Percentiles rank a stretch among this genome's conserved stretches.
phyloP scores from a whole-genome alignment of 1,139 yeast species.

The Geotrichum restrictum region DNA sequence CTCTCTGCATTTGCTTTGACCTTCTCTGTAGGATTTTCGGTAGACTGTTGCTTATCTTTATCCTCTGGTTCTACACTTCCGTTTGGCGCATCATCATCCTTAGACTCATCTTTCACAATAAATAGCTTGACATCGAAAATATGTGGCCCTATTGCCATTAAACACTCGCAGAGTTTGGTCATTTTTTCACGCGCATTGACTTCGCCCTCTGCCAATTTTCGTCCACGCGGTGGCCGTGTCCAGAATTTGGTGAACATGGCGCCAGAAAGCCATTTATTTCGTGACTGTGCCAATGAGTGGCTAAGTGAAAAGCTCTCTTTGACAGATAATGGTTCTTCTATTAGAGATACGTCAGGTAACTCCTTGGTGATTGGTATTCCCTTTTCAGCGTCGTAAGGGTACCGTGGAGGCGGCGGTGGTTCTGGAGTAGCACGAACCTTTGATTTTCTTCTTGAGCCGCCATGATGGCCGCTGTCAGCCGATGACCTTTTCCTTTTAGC shows the following conservation, averaged over 20 bases:
- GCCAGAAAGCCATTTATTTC: constrained; percentile 67
- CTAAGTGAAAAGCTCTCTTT: constrained; percentile 47
- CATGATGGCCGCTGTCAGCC: constrained; percentile 11
- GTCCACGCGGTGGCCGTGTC: constrained; percentile 57
- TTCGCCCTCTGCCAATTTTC: constrained; percentile 47
- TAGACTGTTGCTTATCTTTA: constrained; percentile 19
- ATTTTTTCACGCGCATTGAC: constrained; percentile 73
- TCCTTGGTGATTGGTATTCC: constrained; percentile 68
- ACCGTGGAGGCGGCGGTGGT: constrained; percentile 36
- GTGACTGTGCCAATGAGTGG: constrained; percentile 68
- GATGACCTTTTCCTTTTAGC: constrained; percentile 21
- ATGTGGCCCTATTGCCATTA: constrained; percentile 77
- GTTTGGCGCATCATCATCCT: constrained; percentile 34
- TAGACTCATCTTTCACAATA: constrained; percentile 68
- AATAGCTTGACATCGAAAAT: constrained; percentile 70
- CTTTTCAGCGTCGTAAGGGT: constrained; percentile 66
- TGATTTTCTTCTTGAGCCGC: constrained; percentile 13
- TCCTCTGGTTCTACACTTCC: constrained; percentile 29
- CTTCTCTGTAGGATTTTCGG: no score
- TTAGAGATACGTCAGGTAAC: constrained; percentile 56
- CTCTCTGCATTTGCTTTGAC: no score
- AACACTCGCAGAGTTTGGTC: constrained; percentile 81
- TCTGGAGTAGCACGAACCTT: constrained; percentile 11
- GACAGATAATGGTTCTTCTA: constrained; percentile 64
- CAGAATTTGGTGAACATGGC: constrained; percentile 78